Evolutionary conservation across 1,284 basidiomycete species (phyloP), one percentile per base, ranked within the genome.

Genomic region (Boletellus deceptivus): DNA sequence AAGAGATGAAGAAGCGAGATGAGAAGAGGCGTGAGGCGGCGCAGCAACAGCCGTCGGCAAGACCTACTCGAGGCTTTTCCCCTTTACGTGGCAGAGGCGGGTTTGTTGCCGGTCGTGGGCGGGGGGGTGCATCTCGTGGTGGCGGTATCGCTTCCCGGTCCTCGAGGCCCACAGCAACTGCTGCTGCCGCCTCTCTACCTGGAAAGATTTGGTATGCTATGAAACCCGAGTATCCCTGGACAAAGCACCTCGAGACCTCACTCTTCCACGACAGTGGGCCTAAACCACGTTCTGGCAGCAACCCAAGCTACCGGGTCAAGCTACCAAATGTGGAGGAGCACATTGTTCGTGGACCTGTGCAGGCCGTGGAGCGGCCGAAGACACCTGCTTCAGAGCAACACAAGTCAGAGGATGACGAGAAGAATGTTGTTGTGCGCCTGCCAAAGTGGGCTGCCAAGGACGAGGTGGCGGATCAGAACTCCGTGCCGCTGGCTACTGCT

Each of bases 191-290:
- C 45, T 62, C 71, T 46, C 59, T 70, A 45, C 60, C 68, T n/a
- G 76, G 75, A 18, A 79, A 83, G 39, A 71, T 78, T 36, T 87
- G 86, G 82, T 89, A 76, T 60, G 69, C 77, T 5, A 81, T 82
- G 79, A 89, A 86, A 64, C 88, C 87, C 7, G 88, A 91, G 63
- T 77, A 77, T 38, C 76, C 82, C 58, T 91, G 86, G 86, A 90
- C 88, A 5, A 89, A 89, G 59, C 86, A 89, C 52, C 80, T 83
- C 55, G 87, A 90, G 60, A 75, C 73, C 1, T 86, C 82, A 64
- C 78, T 91, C 22, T 84, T 83, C 70, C 75, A 77, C 46, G 86
- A 89, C 46, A 61, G 74, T 18, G 65, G 77, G 22, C 69, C 80
- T 18, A 84, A 83, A 62, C 75, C 80, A 18, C 79, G 80, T 29